Evolutionary conservation across 805 yeast genomes (phyloP).

Genomic region (Metschnikowia kunwiensis): DNA sequence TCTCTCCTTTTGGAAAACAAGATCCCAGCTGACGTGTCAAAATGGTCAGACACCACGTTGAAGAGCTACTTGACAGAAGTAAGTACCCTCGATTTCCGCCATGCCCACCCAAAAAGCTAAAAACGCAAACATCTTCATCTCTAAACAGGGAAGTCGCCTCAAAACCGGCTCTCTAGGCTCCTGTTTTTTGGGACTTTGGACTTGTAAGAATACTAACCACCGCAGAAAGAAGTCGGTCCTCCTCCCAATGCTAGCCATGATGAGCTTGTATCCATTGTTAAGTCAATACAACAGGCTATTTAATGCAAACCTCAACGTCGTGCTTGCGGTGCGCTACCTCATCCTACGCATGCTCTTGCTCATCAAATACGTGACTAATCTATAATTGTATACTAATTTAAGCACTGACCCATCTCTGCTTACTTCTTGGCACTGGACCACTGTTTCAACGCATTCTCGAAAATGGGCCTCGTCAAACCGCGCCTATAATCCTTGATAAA

Average conservation of each 20-base stretch:
- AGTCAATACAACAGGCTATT: slow-evolving; percentile 33
- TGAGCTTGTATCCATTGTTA: slow-evolving; percentile 47
- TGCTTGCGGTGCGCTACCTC: slow-evolving; percentile 9
- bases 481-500: slow-evolving; percentile 53
- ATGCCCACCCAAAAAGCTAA: no score
- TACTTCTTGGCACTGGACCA: slow-evolving; percentile 22
- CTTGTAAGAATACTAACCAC: slow-evolving; percentile 20
- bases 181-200: no score
- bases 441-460: slow-evolving; percentile 40
- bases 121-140: no score
- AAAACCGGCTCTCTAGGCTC: no score
- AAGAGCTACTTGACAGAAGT: slow-evolving; percentile 10
- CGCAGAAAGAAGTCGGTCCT: slow-evolving; percentile 45
- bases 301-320: slow-evolving; percentile 4
- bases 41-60: slow-evolving; percentile 10
- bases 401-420: no score
- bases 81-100: no score
- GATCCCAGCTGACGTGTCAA: slow-evolving; percentile 3
- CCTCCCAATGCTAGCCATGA: slow-evolving; percentile 45
- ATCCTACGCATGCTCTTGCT: slow-evolving; percentile 9
- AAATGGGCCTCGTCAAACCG: slow-evolving; percentile 58
- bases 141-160: no score
- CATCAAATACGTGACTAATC: slow-evolving; percentile 5
- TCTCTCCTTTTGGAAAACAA: slow-evolving; percentile 9
- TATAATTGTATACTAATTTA: slow-evolving; percentile 3